phyloP scores from a whole-genome alignment of 495 filamentous ascomycete species.

The Sphaerosporella brunnea region DNA sequence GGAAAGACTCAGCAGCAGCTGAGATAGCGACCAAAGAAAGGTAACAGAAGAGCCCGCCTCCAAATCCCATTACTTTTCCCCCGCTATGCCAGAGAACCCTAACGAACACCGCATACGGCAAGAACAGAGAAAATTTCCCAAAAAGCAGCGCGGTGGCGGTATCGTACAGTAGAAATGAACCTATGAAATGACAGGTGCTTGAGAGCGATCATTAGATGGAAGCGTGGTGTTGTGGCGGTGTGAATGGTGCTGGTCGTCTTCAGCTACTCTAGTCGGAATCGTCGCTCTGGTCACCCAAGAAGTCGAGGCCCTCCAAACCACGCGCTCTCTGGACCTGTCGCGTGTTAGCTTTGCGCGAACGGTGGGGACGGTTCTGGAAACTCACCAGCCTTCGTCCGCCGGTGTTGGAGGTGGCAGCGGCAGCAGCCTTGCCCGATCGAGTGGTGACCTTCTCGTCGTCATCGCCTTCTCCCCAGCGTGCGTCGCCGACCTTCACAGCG shows the following conservation, averaged over 20 bases:
- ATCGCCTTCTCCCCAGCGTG: constrained; percentile 45
- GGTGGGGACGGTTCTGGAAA: too few relatives aligned
- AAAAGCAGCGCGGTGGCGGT: not conserved
- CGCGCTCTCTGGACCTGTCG: not conserved
- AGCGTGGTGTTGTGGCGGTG: too few relatives aligned
- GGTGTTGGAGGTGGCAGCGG: not conserved
- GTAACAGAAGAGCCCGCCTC: too few relatives aligned
- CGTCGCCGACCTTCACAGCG: constrained; percentile 57
- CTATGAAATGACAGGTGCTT: too few relatives aligned
- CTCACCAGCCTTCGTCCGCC: not conserved
- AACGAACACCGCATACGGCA: not conserved
- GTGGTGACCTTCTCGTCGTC: constrained; percentile 6
- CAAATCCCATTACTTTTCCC: too few relatives aligned
- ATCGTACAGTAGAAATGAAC: not conserved
- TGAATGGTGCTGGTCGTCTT: not conserved
- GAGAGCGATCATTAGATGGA: not conserved
- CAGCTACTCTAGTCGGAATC: constrained; percentile 5
- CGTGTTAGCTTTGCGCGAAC: constrained; percentile 1
- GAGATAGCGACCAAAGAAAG: too few relatives aligned
- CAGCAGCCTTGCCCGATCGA: not conserved
- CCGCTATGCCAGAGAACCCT: not conserved
- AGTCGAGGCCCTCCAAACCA: constrained; percentile 4
- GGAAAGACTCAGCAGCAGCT: constrained; percentile 3
- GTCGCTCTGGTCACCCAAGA: constrained; percentile 6
- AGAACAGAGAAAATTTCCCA: not conserved